phyloP scores from a whole-genome alignment of 352 stramenopile genomes.

The Hyaloperonospora brassicae region DNA sequence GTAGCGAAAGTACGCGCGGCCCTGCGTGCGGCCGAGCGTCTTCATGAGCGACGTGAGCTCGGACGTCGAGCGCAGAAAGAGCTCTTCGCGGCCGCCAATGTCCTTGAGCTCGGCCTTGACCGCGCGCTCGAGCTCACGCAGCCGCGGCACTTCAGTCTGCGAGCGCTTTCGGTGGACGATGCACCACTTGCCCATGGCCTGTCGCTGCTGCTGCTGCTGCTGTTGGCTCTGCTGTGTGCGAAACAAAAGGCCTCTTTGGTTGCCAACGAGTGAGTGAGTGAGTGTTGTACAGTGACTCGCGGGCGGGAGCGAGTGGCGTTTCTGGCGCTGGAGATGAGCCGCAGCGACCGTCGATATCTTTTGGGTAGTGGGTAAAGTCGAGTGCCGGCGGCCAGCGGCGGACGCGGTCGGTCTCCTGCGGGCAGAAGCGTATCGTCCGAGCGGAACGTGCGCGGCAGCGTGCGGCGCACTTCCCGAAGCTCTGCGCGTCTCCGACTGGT shows the following conservation, averaged over 20 bases:
- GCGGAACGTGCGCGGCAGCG: slow-evolving; percentile 7
- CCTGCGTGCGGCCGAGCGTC: slow-evolving; percentile 55
- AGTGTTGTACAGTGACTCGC: slow-evolving; percentile 27
- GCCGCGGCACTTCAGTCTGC: slow-evolving; percentile 45
- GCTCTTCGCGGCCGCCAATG: slow-evolving; percentile 53
- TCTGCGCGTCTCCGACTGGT: background rate
- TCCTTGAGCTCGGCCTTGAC: slow-evolving; percentile 58
- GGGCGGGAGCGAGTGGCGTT: slow-evolving; percentile 14
- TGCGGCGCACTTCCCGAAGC: slow-evolving; percentile 3
- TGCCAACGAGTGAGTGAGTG: slow-evolving; percentile 1
- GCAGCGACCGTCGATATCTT: slow-evolving; percentile 11
- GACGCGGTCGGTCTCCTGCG: background rate
- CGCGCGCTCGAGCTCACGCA: slow-evolving; percentile 60
- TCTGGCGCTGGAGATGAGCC: slow-evolving; percentile 12
- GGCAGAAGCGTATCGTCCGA: background rate
- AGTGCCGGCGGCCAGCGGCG: slow-evolving; percentile 10
- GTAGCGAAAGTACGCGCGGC: slow-evolving; percentile 75
- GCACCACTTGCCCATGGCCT: slow-evolving; percentile 28
- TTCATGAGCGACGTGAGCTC: slow-evolving; percentile 65
- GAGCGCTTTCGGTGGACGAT: slow-evolving; percentile 23
- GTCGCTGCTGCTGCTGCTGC: slow-evolving; percentile 5
- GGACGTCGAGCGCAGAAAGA: slow-evolving; percentile 74
- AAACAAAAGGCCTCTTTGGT: background rate
- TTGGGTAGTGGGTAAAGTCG: slow-evolving; percentile 1
- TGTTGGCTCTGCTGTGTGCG: slow-evolving; percentile 2